Evolutionary conservation across 345 rosid genomes (phyloP), one percentile per base, ranked within the genome.

Genomic region (Aethionema arabicum): DNA sequence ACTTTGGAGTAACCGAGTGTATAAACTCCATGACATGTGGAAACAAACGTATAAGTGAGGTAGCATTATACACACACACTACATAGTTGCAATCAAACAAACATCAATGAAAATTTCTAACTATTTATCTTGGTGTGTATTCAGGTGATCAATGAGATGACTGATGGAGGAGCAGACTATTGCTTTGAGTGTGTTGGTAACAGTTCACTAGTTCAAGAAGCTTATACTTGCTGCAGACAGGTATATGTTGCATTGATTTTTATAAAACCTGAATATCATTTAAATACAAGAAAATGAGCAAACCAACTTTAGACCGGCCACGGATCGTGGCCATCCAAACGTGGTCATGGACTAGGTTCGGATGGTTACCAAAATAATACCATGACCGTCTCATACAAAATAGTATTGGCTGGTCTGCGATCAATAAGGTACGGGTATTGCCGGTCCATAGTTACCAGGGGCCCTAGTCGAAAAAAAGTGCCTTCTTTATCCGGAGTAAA

Each of bases 171-270:
- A 33, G 96, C 96, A 47, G 96, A 89, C 68, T 82, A 86, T 58
- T 84, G 93, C 74, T 86, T 89, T 44, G 96, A 89, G 55, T 84
- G 93, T 49, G 89, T 82, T 54, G 96, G 93, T 50, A 11, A 63
- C 56, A 63, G 82, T 54, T 76, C 80, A 37, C 38, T 86, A 57
- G 84, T 84, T 61, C 77, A 76, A 2, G 87, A 89, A 77, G 90
- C 93, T 52, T 84, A 78, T 68, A 82, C 84, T 63, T 78, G 76
- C 14, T 86, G 88, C 67, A 70, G 96, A 69, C 67, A 81, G 89
- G 96, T 85, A 59, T 43, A 21, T 21, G 10, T 66, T 8, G 2
- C 50, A 56, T 33, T 56, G 15, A 35, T 52, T 14, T 46, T n/a
- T 56, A 5, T 9, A 14, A 13, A 30, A 29, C 41, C 14, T 32